These are phyloP conservation scores for Dioszegia hungarica DNA, from an alignment of 768 basidiomycete genomes.

Conservation along the genomic window DNA sequence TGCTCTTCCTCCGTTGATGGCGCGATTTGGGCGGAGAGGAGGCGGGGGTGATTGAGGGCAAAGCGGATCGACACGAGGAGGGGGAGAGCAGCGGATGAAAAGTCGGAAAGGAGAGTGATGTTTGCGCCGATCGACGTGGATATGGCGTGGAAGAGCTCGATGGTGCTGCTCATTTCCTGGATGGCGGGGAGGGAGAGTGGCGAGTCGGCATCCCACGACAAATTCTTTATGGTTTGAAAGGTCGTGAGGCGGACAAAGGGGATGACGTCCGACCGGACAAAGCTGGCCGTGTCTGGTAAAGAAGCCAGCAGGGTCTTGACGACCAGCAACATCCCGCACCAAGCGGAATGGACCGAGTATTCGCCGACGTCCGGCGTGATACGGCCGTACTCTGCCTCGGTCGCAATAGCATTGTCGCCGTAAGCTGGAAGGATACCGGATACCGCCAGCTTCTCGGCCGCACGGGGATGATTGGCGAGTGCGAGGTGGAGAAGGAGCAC, in stretches of 20 bases:
- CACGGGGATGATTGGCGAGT: conserved; percentile 66
- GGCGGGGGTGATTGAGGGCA: conserved; percentile 83
- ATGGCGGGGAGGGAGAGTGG: conserved; percentile 69
- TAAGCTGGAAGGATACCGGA: conserved; percentile 78
- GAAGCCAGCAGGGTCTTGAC: conserved; percentile 68
- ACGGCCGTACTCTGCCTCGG: conserved; percentile 67
- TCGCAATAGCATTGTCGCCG: conserved; percentile 72
- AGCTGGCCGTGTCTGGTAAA: conserved; percentile 59
- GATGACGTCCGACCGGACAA: conserved; percentile 70
- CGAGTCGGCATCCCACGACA: conserved; percentile 78
- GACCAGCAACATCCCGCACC: conserved; percentile 78
- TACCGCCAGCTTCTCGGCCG: conserved; percentile 79
- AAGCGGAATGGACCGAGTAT: conserved; percentile 72
- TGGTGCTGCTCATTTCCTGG: conserved; percentile 76
- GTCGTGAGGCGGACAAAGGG: conserved; percentile 81
- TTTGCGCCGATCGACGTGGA: conserved; percentile 55
- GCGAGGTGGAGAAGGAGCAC: conserved; percentile 82
- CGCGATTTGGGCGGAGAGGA: conserved; percentile 74
- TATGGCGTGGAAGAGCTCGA: conserved; percentile 71
- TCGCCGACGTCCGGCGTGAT: conserved; percentile 62
- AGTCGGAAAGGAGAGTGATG: conserved; percentile 59
- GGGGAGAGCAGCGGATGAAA: conserved; percentile 63
- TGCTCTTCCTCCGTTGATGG: conserved; percentile 74
- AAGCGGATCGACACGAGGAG: conserved; percentile 86
- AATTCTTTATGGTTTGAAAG: conserved; percentile 67